phyloP scores from a whole-genome alignment of 345 rosid species.

The Eucalyptus cloeziana region DNA sequence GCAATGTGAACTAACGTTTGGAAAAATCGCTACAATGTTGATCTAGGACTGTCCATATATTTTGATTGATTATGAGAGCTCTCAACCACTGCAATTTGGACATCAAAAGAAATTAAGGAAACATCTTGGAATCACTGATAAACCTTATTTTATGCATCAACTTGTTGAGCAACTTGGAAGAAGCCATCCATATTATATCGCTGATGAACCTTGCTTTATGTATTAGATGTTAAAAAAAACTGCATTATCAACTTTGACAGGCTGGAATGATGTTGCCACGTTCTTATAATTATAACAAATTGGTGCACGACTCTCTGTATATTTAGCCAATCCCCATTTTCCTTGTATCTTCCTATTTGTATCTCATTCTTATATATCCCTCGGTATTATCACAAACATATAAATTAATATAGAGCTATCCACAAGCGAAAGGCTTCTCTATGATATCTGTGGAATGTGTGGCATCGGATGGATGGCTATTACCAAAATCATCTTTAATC shows the following conservation, averaged over 20 bases:
- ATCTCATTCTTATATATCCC: too few relatives aligned
- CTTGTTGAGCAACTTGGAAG: background rate
- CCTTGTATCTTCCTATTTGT: background rate
- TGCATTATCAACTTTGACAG: background rate
- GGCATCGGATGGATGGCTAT: background rate
- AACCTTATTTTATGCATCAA: background rate
- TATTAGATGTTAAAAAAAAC: too few relatives aligned
- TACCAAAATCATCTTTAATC: background rate
- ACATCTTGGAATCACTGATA: background rate
- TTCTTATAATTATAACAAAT: too few relatives aligned
- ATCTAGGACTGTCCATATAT: background rate
- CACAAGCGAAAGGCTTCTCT: too few relatives aligned
- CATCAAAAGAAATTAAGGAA: background rate
- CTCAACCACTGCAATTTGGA: background rate
- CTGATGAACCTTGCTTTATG: too few relatives aligned
- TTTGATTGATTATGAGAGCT: rapidly evolving
- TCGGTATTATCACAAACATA: too few relatives aligned
- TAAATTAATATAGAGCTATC: too few relatives aligned
- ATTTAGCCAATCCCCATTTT: background rate
- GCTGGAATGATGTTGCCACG: background rate
- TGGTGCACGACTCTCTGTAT: background rate
- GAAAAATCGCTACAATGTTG: background rate
- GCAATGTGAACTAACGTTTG: background rate
- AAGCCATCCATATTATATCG: background rate
- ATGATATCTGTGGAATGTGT: rapidly evolving